A percentile compares a stretch with the other conserved stretches of the same genome.
Evolutionary conservation across 352 stramenopile species (phyloP).

Genomic region (Phytophthora megakarya): DNA sequence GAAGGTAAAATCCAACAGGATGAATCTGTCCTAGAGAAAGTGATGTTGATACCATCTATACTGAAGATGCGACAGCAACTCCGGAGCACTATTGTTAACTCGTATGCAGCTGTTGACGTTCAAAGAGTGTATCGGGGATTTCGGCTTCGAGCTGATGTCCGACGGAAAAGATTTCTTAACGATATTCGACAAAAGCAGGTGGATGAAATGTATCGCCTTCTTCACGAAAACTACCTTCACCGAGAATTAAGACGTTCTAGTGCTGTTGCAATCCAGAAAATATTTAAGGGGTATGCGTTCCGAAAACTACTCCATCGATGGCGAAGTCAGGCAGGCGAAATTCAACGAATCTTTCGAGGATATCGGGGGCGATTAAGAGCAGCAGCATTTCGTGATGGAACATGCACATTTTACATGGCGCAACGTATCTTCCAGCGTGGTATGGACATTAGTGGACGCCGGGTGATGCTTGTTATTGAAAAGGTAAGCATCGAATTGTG

Average conservation of each 20-base stretch:
- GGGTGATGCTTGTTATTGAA: slow-evolving; percentile 64
- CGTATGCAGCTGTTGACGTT: slow-evolving; percentile 45
- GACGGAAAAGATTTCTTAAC: slow-evolving; percentile 46
- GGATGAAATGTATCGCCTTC: slow-evolving; percentile 41
- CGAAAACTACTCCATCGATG: slow-evolving; percentile 40
- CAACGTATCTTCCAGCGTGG: slow-evolving; percentile 70
- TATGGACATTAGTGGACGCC: slow-evolving; percentile 45
- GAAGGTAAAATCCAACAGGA: neutral
- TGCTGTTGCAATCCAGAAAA: slow-evolving; percentile 57
- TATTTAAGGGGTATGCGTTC: slow-evolving; percentile 54
- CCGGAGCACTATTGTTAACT: slow-evolving; percentile 12
- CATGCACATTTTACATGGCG: slow-evolving; percentile 71
- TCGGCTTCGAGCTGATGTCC: slow-evolving; percentile 52
- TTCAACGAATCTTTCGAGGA: slow-evolving; percentile 66
- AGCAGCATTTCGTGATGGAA: slow-evolving; percentile 66
- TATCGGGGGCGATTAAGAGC: slow-evolving; percentile 56
- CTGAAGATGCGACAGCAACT: slow-evolving; percentile 49
- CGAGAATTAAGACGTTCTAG: slow-evolving; percentile 54
- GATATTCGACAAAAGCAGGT: slow-evolving; percentile 58
- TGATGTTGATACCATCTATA: slow-evolving; percentile 52
- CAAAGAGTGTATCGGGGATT: slow-evolving; percentile 67
- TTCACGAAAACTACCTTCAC: slow-evolving; percentile 43
- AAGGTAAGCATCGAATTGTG: slow-evolving; percentile 38
- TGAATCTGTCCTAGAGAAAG: slow-evolving; percentile 20
- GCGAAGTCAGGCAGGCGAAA: slow-evolving; percentile 36